phyloP scores from a whole-genome alignment of 140 eudicot genomes.

The Erigeron philadelphicus region DNA sequence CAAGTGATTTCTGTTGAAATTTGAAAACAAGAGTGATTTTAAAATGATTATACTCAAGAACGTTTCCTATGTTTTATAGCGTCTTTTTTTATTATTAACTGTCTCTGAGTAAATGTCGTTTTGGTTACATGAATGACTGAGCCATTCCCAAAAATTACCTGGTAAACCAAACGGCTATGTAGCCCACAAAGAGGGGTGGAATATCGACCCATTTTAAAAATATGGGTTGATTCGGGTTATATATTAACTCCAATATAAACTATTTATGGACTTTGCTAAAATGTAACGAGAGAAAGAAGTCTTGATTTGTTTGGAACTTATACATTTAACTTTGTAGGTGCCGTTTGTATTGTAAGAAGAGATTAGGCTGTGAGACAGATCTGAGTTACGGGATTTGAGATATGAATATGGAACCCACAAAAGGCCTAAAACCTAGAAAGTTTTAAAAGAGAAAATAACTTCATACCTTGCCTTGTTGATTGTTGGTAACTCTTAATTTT shows the following conservation, averaged over 20 bases:
- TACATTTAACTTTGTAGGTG: background rate
- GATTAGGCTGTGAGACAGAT: background rate
- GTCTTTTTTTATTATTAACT: background rate
- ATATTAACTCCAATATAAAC: too few relatives aligned
- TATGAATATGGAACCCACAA: background rate
- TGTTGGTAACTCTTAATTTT: slow-evolving; percentile 66
- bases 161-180: background rate
- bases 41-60: background rate
- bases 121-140: background rate
- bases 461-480: slow-evolving; percentile 89
- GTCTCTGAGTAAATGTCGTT: too few relatives aligned
- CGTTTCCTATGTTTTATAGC: background rate
- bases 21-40: slow-evolving; percentile 14
- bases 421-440: background rate
- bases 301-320: too few relatives aligned
- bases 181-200: background rate
- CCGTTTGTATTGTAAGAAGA: background rate
- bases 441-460: background rate
- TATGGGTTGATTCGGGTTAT: background rate
- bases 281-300: too few relatives aligned
- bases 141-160: background rate
- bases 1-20: slow-evolving; percentile 74
- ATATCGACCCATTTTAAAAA: background rate
- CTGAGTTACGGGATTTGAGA: background rate
- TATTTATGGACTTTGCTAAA: too few relatives aligned